Evolutionary conservation across 2,329 filamentous ascomycete species (phyloP).

Genomic region (Nothopassalora personata): DNA sequence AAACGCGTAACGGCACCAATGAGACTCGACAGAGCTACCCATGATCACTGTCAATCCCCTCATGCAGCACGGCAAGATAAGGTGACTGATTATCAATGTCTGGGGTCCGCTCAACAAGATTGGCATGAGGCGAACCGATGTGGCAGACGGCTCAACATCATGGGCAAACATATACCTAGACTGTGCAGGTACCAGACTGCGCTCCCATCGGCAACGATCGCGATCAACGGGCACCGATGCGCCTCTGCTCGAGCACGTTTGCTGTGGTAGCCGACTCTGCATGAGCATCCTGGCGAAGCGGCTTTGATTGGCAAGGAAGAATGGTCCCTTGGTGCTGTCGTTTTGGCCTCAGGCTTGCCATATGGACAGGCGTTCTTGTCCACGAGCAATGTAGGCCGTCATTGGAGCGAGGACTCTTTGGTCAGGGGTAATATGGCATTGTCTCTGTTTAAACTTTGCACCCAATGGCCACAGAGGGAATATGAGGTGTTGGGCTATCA

Average conservation of each 20-base stretch:
- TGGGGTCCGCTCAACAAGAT: conserved; percentile 10
- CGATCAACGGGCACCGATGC: conserved; percentile 5
- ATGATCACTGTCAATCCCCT: conserved; percentile 19
- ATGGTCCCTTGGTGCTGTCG: not conserved
- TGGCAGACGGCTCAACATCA: conserved; percentile 6
- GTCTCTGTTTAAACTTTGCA: not conserved
- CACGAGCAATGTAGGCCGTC: not conserved
- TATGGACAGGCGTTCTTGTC: not conserved
- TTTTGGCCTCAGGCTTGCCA: conserved; percentile 4
- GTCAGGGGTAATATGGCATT: not conserved
- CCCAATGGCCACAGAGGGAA: not conserved
- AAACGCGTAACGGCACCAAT: conserved; percentile 23
- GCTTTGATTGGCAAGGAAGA: not conserved
- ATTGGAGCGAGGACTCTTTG: not conserved
- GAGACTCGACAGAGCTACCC: conserved; percentile 10
- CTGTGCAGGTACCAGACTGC: conserved; percentile 1
- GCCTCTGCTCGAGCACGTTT: conserved; percentile 9
- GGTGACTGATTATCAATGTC: conserved; percentile 43
- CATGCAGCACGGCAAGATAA: conserved; percentile 43
- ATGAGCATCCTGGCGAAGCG: not conserved
- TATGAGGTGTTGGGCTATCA: not conserved
- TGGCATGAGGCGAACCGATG: not conserved
- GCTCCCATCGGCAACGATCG: conserved; percentile 9
- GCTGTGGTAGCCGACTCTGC: conserved; percentile 10
- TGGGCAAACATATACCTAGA: conserved; percentile 5